Percentiles rank a stretch among this genome's conserved stretches.
Evolutionary conservation across 169 alveolate genomes (phyloP).

Genomic region (Plasmodium blacklocki): DNA sequence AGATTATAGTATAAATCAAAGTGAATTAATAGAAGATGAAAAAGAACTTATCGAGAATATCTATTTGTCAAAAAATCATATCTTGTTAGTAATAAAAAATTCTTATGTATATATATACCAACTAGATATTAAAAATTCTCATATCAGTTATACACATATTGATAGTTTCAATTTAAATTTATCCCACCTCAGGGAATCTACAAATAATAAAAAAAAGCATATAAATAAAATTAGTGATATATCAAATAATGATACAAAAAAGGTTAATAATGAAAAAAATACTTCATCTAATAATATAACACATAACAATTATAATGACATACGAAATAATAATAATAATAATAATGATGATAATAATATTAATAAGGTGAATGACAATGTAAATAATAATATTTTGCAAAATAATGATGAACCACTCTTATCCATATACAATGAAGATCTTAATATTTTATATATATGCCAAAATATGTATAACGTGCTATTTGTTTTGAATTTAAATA

Average conservation of each 20-base stretch:
- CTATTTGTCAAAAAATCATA: conserved; percentile 37
- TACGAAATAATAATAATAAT: conserved; percentile 14
- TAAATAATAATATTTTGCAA: background rate
- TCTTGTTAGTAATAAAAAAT: conserved; percentile 42
- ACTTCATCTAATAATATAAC: too few species aligned
- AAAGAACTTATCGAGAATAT: conserved; percentile 39
- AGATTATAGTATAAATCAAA: conserved; percentile 40
- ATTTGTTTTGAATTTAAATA: conserved; percentile 24
- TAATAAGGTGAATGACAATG: too few species aligned
- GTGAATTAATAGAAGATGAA: conserved; percentile 29
- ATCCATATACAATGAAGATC: conserved; percentile 48
- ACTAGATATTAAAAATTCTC: conserved; percentile 5
- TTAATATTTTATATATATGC: conserved; percentile 48
- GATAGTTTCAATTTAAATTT: conserved; percentile 18
- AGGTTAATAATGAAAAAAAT: too few species aligned
- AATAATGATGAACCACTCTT: conserved; percentile 24
- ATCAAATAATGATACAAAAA: too few species aligned
- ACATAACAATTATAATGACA: background rate
- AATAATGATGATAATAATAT: background rate
- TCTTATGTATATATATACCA: conserved; percentile 32
- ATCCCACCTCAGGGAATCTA: too few species aligned
- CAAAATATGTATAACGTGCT: conserved; percentile 11
- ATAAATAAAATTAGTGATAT: too few species aligned
- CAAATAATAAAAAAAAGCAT: too few species aligned
- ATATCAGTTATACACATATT: conserved; percentile 31